These are phyloP conservation scores for Sordaria brevicollis DNA, from an alignment of 495 filamentous ascomycete genomes.

Conservation along the genomic window DNA sequence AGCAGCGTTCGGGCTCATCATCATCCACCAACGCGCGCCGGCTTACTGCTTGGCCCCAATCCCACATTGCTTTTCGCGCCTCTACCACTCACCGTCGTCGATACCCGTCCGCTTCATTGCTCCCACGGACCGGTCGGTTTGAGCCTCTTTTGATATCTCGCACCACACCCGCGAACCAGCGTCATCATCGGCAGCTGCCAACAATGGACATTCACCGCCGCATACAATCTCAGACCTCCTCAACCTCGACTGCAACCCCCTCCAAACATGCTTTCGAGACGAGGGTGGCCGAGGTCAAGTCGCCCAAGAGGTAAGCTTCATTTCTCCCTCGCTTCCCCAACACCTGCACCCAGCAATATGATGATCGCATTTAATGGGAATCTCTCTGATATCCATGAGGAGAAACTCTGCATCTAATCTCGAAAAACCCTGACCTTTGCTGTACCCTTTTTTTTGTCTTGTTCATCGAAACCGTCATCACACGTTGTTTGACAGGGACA, in stretches of 20 bases:
- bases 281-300: slow-evolving; percentile 75
- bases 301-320: slow-evolving; percentile 74
- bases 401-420: slow-evolving; percentile 50
- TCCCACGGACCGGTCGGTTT: not conserved
- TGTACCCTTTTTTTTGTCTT: slow-evolving; percentile 43
- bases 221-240: slow-evolving; percentile 43
- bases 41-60: not conserved
- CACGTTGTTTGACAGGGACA: not conserved
- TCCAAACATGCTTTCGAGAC: slow-evolving; percentile 63
- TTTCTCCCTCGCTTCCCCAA: slow-evolving; percentile 6
- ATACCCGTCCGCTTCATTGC: not conserved
- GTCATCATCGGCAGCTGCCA: not conserved
- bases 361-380: slow-evolving; percentile 99
- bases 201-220: slow-evolving; percentile 4
- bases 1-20: not conserved
- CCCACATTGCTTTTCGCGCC: not conserved
- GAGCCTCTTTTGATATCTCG: not conserved
- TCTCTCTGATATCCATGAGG: slow-evolving; percentile 97
- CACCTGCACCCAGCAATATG: slow-evolving; percentile 41
- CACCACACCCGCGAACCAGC: not conserved
- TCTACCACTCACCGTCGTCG: not conserved
- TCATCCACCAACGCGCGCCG: not conserved
- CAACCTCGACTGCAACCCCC: slow-evolving; percentile 56
- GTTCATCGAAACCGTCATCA: slow-evolving; percentile 41
- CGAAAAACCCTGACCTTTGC: slow-evolving; percentile 14